A percentile compares a stretch with the other conserved stretches of the same genome.
Conservation (phyloP, 164 flowering plant species). For the Akebia trifoliata region DNA sequence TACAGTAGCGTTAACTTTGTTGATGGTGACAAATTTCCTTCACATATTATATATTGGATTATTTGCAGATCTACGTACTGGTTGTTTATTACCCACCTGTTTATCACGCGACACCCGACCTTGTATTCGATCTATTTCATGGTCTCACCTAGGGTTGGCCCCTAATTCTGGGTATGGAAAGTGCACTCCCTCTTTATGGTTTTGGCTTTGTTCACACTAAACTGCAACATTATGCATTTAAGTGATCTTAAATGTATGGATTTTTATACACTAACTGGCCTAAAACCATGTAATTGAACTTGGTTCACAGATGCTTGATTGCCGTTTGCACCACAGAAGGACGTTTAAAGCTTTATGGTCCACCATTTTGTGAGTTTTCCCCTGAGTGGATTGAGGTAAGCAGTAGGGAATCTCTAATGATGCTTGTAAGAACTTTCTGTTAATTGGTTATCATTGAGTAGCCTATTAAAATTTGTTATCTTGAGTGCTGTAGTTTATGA, state of each 20-base stretch:
- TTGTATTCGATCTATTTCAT: constrained; percentile 76
- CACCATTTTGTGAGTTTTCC: constrained; percentile 66
- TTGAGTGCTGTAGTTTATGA: background rate
- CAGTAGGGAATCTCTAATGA: background rate
- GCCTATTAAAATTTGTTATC: no score
- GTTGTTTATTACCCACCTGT: constrained; percentile 48
- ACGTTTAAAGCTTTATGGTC: constrained; percentile 71
- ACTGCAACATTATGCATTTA: background rate
- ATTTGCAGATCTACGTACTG: constrained; percentile 49
- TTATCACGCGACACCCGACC: constrained; percentile 59
- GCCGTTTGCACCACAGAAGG: constrained; percentile 86
- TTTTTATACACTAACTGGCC: background rate
- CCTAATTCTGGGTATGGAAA: constrained; percentile 65
- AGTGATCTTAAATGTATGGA: background rate
- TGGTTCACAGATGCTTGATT: constrained; percentile 76
- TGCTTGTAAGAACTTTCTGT: background rate
- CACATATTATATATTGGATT: background rate
- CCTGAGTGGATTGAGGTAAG: constrained; percentile 93
- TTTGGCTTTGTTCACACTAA: background rate
- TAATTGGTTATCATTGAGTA: background rate
- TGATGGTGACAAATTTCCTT: background rate
- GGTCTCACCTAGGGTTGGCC: constrained; percentile 84
- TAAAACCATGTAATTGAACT: constrained; percentile 16
- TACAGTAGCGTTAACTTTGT: no score
- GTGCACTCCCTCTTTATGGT: background rate